phyloP scores from a whole-genome alignment of 208 protist species.

The Wallacemonas sp. region DNA sequence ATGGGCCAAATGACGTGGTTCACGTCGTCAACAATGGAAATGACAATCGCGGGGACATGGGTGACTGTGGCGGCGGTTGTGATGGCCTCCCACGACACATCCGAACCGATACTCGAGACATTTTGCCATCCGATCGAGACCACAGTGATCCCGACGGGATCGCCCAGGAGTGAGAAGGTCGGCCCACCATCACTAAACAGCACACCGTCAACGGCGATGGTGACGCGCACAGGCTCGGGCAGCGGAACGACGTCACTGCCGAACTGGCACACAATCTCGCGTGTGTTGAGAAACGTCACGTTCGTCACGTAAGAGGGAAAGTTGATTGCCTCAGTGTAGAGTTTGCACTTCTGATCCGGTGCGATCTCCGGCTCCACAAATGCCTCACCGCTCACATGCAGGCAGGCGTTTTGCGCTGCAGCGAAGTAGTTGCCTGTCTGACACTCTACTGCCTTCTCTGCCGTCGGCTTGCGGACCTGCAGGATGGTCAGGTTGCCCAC shows the following conservation, averaged over 20 bases:
- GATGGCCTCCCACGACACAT: not conserved
- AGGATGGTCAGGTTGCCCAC: constrained; percentile 7
- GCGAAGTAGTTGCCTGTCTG: not conserved
- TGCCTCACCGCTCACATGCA: not conserved
- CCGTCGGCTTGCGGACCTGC: not conserved
- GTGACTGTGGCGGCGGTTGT: not conserved
- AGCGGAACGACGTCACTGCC: not conserved
- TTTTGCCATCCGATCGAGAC: not conserved
- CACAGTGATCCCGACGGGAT: not conserved
- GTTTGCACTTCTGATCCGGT: constrained; percentile 1
- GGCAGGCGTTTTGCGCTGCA: not conserved
- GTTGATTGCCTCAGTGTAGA: not conserved
- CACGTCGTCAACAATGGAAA: constrained; percentile 13
- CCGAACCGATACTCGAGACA: not conserved
- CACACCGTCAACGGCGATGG: constrained; percentile 19
- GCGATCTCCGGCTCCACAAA: not conserved
- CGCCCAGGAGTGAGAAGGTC: constrained; percentile 10
- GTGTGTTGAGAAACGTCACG: constrained; percentile 4
- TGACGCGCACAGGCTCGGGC: constrained; percentile 2
- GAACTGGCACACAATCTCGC: constrained; percentile 20
- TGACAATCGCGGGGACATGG: not conserved
- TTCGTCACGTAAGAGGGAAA: not conserved
- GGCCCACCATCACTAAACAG: constrained; percentile 1
- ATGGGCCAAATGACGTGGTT: constrained; percentile 6
- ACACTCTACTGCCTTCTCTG: not conserved